Conservation (phyloP, 2,329 filamentous ascomycete genomes). For the Penicillium brevicompactum region DNA sequence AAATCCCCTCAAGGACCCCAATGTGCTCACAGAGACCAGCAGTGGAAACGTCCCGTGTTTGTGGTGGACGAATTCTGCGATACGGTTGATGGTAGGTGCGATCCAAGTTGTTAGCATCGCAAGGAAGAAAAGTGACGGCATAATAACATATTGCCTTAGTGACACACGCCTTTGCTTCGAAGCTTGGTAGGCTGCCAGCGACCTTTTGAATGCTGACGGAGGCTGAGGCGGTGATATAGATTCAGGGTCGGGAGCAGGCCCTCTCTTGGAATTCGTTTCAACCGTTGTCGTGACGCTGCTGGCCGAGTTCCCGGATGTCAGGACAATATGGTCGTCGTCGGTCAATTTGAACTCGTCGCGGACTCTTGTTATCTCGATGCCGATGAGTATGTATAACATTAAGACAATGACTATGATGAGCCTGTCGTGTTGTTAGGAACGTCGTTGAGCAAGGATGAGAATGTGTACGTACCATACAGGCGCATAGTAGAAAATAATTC, state of each 20-base stretch:
- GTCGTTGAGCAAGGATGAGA: background rate
- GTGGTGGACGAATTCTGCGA: slow-evolving; percentile 34
- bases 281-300: slow-evolving; percentile 13
- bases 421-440: slow-evolving; percentile 20
- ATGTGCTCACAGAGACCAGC: slow-evolving; percentile 35
- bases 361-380: slow-evolving; percentile 35
- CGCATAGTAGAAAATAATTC: slow-evolving; percentile 40
- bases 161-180: slow-evolving; percentile 34
- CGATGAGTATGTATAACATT: slow-evolving; percentile 30
- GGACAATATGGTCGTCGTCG: slow-evolving; percentile 30
- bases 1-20: slow-evolving; percentile 41
- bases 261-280: slow-evolving; percentile 3
- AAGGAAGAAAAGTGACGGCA: slow-evolving; percentile 43
- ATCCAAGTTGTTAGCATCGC: slow-evolving; percentile 41
- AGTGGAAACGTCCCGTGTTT: slow-evolving; percentile 32
- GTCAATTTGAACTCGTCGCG: slow-evolving; percentile 35
- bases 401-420: slow-evolving; percentile 28
- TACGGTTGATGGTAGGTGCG: slow-evolving; percentile 40
- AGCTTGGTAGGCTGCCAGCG: slow-evolving; percentile 2
- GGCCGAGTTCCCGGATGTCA: slow-evolving; percentile 21
- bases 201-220: background rate
- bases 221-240: slow-evolving; percentile 5
- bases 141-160: slow-evolving; percentile 42
- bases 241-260: background rate
- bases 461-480: slow-evolving; percentile 36